Evolutionary conservation across 257 asterid genomes (phyloP).

Genomic region (Forsythia suspensa): DNA sequence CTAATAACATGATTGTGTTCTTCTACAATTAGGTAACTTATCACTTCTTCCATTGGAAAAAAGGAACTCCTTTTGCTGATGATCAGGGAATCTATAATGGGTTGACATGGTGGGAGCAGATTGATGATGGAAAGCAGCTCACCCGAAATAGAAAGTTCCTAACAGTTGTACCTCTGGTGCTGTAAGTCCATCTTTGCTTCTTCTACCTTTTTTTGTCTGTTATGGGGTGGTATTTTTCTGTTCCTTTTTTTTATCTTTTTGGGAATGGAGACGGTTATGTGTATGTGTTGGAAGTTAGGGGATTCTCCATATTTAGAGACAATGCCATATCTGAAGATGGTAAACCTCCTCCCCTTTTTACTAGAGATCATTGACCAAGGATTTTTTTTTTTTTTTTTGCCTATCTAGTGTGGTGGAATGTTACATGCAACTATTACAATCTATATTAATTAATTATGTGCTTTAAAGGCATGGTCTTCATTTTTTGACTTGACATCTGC

Average conservation of each 20-base stretch:
- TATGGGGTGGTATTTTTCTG: background rate
- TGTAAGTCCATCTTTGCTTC: constrained; percentile 51
- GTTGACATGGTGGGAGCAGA: constrained; percentile 97
- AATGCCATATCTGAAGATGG: background rate
- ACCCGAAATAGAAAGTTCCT: constrained; percentile 90
- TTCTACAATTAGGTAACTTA: constrained; percentile 61
- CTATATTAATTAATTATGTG: background rate
- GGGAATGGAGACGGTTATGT: background rate
- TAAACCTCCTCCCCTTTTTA: background rate
- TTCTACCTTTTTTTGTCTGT: background rate
- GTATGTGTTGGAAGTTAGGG: background rate
- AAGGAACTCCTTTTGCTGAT: constrained; percentile 94
- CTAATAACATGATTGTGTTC: constrained; percentile 22
- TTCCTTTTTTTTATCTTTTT: background rate
- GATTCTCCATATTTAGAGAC: background rate
- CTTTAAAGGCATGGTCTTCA: background rate
- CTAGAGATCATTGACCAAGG: background rate
- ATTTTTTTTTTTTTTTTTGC: background rate
- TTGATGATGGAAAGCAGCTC: constrained; percentile 88
- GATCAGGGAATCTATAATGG: constrained; percentile 90
- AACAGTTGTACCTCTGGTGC: constrained; percentile 86
- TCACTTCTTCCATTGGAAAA: constrained; percentile 91
- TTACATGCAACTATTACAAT: background rate
- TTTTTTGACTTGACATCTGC: background rate
- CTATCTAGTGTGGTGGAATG: background rate